These are phyloP conservation scores for Polytolypa hystricis DNA, from an alignment of 2,329 filamentous ascomycete genomes.

Conservation along the genomic window DNA sequence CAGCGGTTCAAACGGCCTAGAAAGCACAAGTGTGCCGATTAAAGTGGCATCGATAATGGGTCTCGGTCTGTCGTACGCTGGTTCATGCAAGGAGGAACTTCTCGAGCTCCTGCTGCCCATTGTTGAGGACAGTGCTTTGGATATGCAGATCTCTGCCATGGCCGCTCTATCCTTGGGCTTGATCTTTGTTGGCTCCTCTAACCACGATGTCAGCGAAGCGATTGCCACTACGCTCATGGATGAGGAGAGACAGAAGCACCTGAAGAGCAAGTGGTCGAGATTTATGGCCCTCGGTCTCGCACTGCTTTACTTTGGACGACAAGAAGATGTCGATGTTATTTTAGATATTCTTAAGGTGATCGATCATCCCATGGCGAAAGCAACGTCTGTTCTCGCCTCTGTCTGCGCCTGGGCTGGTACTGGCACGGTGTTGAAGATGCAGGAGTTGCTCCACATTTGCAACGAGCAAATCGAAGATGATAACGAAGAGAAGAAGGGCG, in stretches of 20 bases:
- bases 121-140: conserved; percentile 68
- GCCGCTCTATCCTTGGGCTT: conserved; percentile 83
- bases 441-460: conserved; percentile 94
- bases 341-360: conserved; percentile 94
- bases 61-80: conserved; percentile 85
- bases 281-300: conserved; percentile 93
- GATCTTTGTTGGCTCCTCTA: conserved; percentile 84
- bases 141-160: conserved; percentile 96
- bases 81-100: conserved; percentile 84
- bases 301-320: conserved; percentile 86
- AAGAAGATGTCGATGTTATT: conserved; percentile 98
- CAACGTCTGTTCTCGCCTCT: conserved; percentile 86
- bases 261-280: conserved; percentile 96
- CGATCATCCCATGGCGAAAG: conserved; percentile 91
- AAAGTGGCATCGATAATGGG: conserved; percentile 88
- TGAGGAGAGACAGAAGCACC: conserved; percentile 76
- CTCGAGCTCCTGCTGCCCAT: conserved; percentile 76
- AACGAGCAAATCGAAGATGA: conserved; percentile 94
- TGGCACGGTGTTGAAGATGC: conserved; percentile 90
- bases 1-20: conserved; percentile 66
- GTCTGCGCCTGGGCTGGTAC: conserved; percentile 98
- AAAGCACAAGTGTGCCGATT: conserved; percentile 65
- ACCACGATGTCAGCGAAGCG: conserved; percentile 81
- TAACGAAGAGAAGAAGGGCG: conserved; percentile 88
- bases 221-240: conserved; percentile 90